Evolutionary conservation across 1,139 yeast genomes (phyloP), one percentile per base, ranked within the genome.

Genomic region (Kodamaea sp.): DNA sequence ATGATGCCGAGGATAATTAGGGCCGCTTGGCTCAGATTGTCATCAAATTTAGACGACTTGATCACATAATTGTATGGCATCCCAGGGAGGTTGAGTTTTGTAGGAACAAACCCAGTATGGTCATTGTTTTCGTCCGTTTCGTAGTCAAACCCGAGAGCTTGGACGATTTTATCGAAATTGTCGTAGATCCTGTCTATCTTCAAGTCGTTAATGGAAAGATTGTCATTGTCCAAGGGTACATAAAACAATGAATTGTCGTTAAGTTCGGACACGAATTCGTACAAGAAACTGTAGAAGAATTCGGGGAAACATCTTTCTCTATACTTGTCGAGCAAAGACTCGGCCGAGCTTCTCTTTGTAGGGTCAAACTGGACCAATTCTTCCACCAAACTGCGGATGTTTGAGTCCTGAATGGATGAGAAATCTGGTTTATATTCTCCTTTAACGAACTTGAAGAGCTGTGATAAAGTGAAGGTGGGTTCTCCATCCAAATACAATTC

Each of bases 401-500:
- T 48, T 0, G 53, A 46, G 46, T 84, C 80, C 15, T 72, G 68
- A 30, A 83, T 74, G 15, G 72, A 69, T 20, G 75, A 65, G 40
- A 83, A 57, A 46, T 76, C 78, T 0, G 96, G 95, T 7, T 56
- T 53, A 49, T 74, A 82, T 41, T 83, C 90, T 5, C 79, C 75
- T 43, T 76, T 78, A 49, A 82, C 82, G 58, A 85, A 92, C 58
- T 83, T 85, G 66, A 87, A 89, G 44, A 90, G 64, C 51, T 89
- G 96, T 0, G 97, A 83, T 13, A 92, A 67, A 0, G 95, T 82
- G 56, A 94, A 90, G 0, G 88, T 72, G 0, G 97, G 86, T 12
- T 84, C 76, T 0, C 97, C 97, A 48, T 92, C 97, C 19, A 80
- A 61, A 47, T 83, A 88, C 13, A 94, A 60, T 57, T 94, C 98